Base-by-base conservation (phyloP, 306 rosid species). In the Delonix regia region DNA sequence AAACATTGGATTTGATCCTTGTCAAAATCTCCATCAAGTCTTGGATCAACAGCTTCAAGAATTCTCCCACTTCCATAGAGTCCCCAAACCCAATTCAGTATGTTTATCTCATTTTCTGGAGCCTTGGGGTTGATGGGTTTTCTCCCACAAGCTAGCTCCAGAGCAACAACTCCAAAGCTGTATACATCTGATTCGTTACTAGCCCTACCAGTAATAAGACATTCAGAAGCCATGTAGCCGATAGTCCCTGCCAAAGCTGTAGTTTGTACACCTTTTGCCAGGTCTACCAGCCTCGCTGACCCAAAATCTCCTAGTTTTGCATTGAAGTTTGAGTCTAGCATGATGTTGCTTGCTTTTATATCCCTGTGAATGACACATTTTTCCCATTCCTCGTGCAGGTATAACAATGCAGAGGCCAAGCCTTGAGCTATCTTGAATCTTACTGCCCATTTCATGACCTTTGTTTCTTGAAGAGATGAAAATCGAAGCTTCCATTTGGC, bases 151-250 rank as follows among this genome's bases (percentile, higher is more conserved):
- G 89, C 86, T 36, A 83, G 74, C 47, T 86, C 87, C 34, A 86
- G 44, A 21, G 82, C 73, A 47, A 83, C 89, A 49, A 86, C 69
- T 6, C 87, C 85, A 45, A 81, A 86, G 19, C 87, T 86, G 28
- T 34, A 86, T 0, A 83, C 64, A 57, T 86, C 87, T 25, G 81
- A 73, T 73, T 76, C 87, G 55, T 77, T 83, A 51, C 79, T 80
- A 9, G 82, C 78, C 53, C 56, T 68, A 7, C 81, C 69, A 0
- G 36, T 56, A 3, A 27, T 81, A 10, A 63, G n/a, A 49, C 28
- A 77, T 80, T 83, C 84, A 3, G 84, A 86, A n/a, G 87, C 85
- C 82, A 86, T 74, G 79, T 86, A 86, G 5, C 87, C 90, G 42
- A 70, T 38, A 4, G 90, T 86, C 7, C 85, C 85, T 0, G 87